Percentiles rank a stretch among this genome's conserved stretches.
phyloP scores from a whole-genome alignment of 148 eudicot genomes.

The Vaccinium vitisidaea region DNA sequence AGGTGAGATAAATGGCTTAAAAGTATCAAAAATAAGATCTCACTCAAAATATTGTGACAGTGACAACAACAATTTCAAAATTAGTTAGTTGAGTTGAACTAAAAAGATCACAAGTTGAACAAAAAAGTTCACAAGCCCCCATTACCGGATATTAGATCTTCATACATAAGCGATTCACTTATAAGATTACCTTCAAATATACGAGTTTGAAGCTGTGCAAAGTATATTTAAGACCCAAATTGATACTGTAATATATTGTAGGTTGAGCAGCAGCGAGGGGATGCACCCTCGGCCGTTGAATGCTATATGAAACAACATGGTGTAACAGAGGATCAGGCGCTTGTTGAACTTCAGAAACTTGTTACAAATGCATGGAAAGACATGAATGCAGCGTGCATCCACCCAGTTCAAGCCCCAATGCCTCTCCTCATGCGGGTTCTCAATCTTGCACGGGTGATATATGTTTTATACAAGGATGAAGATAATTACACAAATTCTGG shows the following conservation, averaged over 20 bases:
- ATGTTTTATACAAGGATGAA: conserved; percentile 40
- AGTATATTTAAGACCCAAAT: too few species aligned
- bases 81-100: too few species aligned
- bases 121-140: too few species aligned
- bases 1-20: conserved; percentile 22
- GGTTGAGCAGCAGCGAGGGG: background rate
- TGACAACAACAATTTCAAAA: too few species aligned
- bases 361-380: conserved; percentile 41
- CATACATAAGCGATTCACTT: too few species aligned
- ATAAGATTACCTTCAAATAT: too few species aligned
- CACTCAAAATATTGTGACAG: background rate
- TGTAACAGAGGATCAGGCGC: conserved; percentile 22
- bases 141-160: too few species aligned
- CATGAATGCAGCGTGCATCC: conserved; percentile 30
- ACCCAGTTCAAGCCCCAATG: conserved; percentile 29
- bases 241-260: background rate
- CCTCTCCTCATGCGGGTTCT: conserved; percentile 30
- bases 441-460: conserved; percentile 31
- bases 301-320: conserved; percentile 38
- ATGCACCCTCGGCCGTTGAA: conserved; percentile 28
- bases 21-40: background rate
- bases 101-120: too few species aligned
- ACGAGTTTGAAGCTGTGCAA: too few species aligned
- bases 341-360: conserved; percentile 17
- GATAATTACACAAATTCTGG: conserved; percentile 44